Conservation (phyloP, 345 rosid genomes). For the Gynandropsis gynandra region DNA sequence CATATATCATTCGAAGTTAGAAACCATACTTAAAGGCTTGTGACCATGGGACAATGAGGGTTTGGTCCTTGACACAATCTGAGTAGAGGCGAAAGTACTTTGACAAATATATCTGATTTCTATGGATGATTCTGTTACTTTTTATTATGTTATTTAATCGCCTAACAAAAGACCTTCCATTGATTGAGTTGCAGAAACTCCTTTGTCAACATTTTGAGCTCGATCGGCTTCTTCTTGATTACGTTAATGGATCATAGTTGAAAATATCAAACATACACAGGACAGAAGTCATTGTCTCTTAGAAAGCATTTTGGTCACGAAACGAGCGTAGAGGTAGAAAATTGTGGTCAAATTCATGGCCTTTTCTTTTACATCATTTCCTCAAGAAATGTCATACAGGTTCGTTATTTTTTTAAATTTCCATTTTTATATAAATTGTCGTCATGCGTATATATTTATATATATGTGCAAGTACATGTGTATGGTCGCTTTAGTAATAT, state of each 20-base stretch:
- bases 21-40: background rate
- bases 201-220: constrained; percentile 69
- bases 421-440: no score
- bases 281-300: no score
- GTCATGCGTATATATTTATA: no score
- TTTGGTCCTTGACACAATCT: background rate
- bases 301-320: no score
- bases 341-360: no score
- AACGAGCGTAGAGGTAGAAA: no score
- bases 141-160: constrained; percentile 2
- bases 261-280: background rate
- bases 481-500: no score
- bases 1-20: background rate
- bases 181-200: constrained; percentile 54
- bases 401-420: no score
- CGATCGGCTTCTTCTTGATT: constrained; percentile 65
- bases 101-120: background rate
- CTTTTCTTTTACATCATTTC: no score
- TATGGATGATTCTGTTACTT: background rate
- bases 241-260: constrained; percentile 52
- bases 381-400: no score
- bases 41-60: background rate
- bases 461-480: no score
- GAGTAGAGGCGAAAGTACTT: background rate
- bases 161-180: background rate